phyloP scores from a whole-genome alignment of 352 stramenopile species.

The Pythium diclinum region DNA sequence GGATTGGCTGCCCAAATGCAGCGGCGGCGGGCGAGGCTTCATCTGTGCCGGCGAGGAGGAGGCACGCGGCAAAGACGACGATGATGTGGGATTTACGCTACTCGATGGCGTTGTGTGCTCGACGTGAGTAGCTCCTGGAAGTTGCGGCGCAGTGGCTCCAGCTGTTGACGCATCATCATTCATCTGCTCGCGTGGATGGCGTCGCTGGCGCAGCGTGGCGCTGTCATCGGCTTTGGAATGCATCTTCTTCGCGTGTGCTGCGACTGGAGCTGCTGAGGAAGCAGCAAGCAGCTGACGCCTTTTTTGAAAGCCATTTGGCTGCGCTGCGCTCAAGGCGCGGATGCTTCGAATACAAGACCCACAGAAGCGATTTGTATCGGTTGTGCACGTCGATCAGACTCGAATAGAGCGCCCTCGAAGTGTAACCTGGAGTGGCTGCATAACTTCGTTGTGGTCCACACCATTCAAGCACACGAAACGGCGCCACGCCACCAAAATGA shows the following conservation, averaged over 20 bases:
- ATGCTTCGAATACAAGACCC: background rate
- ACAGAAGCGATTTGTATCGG: background rate
- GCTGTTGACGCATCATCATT: constrained; percentile 14
- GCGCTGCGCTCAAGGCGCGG: background rate
- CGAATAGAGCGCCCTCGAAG: constrained; percentile 8
- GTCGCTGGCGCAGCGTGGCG: background rate
- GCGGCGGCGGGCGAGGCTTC: constrained; percentile 5
- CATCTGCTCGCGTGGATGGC: background rate
- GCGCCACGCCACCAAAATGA: background rate
- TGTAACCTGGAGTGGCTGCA: constrained; percentile 9
- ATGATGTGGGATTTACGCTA: background rate
- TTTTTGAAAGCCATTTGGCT: constrained; percentile 5
- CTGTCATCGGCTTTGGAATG: background rate
- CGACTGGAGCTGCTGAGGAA: background rate
- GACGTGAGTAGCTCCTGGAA: background rate
- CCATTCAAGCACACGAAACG: background rate
- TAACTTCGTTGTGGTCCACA: background rate
- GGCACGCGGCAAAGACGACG: background rate
- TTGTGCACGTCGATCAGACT: background rate
- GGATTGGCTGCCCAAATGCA: constrained; percentile 9
- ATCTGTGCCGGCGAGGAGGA: background rate
- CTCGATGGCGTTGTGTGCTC: background rate
- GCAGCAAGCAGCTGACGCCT: background rate
- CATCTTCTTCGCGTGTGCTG: constrained; percentile 2
- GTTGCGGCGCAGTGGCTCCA: background rate